phyloP scores from a whole-genome alignment of 257 asterid genomes.

The Solanum tarijense region DNA sequence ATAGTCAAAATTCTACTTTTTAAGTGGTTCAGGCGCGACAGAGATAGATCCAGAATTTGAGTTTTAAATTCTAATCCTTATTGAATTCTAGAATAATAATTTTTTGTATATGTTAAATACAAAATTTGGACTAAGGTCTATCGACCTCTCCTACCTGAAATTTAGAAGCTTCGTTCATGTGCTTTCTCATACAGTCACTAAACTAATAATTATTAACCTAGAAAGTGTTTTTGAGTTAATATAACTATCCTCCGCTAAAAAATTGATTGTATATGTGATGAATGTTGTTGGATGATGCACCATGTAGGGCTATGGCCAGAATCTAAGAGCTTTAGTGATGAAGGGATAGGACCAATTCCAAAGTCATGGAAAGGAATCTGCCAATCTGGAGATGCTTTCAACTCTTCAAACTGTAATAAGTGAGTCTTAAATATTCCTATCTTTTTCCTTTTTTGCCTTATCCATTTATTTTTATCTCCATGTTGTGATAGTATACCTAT shows the following conservation, averaged over 20 bases:
- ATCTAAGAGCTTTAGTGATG: conserved; percentile 60
- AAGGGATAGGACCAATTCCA: conserved; percentile 62
- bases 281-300: not conserved
- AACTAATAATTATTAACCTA: not conserved
- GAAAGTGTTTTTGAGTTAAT: not conserved
- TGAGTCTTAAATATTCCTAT: conserved; percentile 12
- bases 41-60: not conserved
- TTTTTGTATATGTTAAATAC: not conserved
- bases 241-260: no score
- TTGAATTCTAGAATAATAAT: not conserved
- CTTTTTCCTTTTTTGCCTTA: not conserved
- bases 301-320: conserved; percentile 88
- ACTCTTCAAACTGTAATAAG: conserved; percentile 68
- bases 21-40: fast-evolving
- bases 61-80: not conserved
- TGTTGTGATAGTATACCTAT: not conserved
- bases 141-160: not conserved
- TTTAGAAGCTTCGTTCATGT: not conserved
- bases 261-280: not conserved
- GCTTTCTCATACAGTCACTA: not conserved
- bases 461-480: not conserved
- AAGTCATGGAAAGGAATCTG: conserved; percentile 78
- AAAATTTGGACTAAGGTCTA: not conserved
- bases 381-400: conserved; percentile 63
- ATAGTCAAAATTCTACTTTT: not conserved